phyloP scores from a whole-genome alignment of 179 eudicot genomes.

The Pouteria campechiana region DNA sequence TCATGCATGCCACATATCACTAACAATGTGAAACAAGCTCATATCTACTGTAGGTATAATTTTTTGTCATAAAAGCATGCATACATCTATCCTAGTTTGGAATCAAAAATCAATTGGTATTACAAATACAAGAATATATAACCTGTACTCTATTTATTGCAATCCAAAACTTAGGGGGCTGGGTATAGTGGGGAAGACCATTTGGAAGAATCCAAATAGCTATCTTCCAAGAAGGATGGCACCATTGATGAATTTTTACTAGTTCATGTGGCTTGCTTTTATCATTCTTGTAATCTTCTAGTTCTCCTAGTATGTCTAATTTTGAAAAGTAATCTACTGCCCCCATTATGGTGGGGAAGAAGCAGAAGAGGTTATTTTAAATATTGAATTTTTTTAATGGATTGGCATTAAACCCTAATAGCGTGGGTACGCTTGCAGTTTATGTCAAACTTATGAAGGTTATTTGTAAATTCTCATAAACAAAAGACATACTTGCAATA shows the following conservation, averaged over 20 bases:
- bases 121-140: slow-evolving; percentile 77
- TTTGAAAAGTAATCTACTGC: slow-evolving; percentile 91
- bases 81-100: slow-evolving; percentile 49
- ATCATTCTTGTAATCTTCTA: slow-evolving; percentile 74
- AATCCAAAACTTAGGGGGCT: slow-evolving; percentile 68
- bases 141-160: slow-evolving; percentile 74
- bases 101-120: slow-evolving; percentile 40
- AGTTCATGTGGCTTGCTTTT: slow-evolving; percentile 70
- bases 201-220: slow-evolving; percentile 94
- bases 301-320: slow-evolving; percentile 62
- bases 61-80: no score
- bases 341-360: no score
- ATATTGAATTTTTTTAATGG: no score
- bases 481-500: no score
- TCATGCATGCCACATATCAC: no score
- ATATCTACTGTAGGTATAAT: no score
- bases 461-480: no score
- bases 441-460: no score
- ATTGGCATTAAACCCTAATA: no score
- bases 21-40: no score
- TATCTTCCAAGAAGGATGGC: slow-evolving; percentile 89
- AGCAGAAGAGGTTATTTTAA: no score
- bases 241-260: slow-evolving; percentile 81
- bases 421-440: no score
- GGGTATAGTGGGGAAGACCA: slow-evolving; percentile 63